Evolutionary conservation across 352 stramenopile species (phyloP), one percentile per base, ranked within the genome.

Genomic region (Pythium scleroteichum): DNA sequence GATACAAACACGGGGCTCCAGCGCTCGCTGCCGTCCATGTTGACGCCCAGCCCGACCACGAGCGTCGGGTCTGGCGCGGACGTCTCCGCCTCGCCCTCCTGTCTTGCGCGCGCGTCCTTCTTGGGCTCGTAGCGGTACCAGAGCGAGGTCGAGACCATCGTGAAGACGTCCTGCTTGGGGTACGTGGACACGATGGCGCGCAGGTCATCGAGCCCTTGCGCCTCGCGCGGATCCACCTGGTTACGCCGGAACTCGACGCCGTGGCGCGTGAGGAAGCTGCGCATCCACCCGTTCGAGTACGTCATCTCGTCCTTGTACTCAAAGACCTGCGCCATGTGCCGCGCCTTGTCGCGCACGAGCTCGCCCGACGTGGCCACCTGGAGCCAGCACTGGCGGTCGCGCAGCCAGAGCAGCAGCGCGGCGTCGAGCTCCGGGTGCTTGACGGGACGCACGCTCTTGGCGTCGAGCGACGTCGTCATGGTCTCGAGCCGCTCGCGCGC

Each of bases 281-380:
- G 74, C 62, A 85, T 72, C 77, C 77, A 89, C 7, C 79, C 77
- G 41, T 79, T 86, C 19, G 79, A 89, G 67, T 85, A 89, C 44
- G 59, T 72, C 59, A 85, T 59, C 45, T 65, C 59, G 17, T 68
- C 58, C 23, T 57, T 41, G 42, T 82, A 63, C 44, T 76, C 45
- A 63, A 85, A 73, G 51, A 79, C 66, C 14, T 65, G 45, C 4
- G 73, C 73, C 38, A 85, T 27, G 23, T 66, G 60, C 19, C 67
- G 32, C 7, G 77, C 75, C 42, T 69, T 71, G 19, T 72, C 59
- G 41, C 59, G 59, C 22, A 71, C 67, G 70, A 66, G 60, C 76
- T 78, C 52, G 42, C 59, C 47, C 29, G 66, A 66, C 48, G 72
- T 79, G n/a, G 78, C 33, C 32, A 60, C 38, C 29, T 45, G 42